phyloP scores from a whole-genome alignment of 176 grass and related monocot species.

The Eleusine coracana region DNA sequence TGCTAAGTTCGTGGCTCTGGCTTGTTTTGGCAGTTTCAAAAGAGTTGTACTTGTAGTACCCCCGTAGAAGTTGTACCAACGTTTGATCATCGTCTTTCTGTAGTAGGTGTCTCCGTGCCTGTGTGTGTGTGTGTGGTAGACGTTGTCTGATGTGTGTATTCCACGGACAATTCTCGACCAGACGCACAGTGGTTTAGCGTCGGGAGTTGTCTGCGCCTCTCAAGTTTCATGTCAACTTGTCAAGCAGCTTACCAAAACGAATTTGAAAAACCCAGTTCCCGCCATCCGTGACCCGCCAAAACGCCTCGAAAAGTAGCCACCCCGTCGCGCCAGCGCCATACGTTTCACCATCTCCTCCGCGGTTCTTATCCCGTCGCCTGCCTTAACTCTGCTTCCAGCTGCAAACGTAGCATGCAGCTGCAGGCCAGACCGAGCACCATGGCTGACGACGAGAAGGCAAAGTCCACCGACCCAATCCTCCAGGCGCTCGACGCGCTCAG shows the following conservation, averaged over 20 bases:
- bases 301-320: constrained; percentile 25
- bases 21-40: neutral
- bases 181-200: neutral
- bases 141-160: neutral
- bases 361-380: constrained; percentile 21
- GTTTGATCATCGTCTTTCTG: neutral
- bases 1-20: too few relatives aligned
- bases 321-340: constrained; percentile 43
- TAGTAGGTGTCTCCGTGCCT: neutral
- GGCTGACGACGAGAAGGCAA: constrained; percentile 43
- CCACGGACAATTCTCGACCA: neutral
- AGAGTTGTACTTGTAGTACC: neutral
- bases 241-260: neutral
- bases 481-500: constrained; percentile 78
- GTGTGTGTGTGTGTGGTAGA: neutral
- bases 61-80: neutral
- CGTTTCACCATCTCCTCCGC: constrained; percentile 31
- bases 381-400: neutral
- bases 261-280: neutral
- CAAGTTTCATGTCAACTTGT: neutral
- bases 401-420: neutral
- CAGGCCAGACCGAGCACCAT: constrained; percentile 35
- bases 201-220: neutral
- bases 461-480: constrained; percentile 53
- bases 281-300: neutral